Base-by-base conservation (phyloP, 192 early-diverging fungal genomes). In the Coemansia sp. region DNA sequence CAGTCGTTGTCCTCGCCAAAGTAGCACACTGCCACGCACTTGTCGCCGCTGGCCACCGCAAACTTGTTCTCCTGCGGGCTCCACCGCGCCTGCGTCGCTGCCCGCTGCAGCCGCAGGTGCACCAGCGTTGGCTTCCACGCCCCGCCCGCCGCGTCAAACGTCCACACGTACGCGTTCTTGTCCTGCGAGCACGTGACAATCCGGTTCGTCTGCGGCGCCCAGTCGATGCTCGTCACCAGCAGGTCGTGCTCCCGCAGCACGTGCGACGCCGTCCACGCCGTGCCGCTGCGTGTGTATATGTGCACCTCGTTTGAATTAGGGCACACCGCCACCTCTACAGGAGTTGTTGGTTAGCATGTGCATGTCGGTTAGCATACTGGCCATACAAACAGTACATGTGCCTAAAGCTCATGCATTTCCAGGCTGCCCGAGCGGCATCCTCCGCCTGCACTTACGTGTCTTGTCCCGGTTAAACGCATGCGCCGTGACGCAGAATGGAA, bases 101-200 rank as follows among this genome's bases (percentile, higher is more conserved):
- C 94, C 43, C 97, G 89, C 82, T 97, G 92, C 79, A 98, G 92
- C 48, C 95, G 92, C 58, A 98, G 80, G 27, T 95, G 85, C 18
- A 98, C 97, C 18, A 98, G 81, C 28, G 87, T 89, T 21, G 93
- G 94, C 64, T 91, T 91, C 97, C 97, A 99, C 14, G 66, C 62
- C 35, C 66, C 56, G 27, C 60, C 58, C 18, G 65, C 63, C 2
- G 63, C 56, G 56, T 95, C 92, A 22, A 87, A 74, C 25, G 83
- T 90, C 97, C 97, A 98, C 32, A 98, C 97, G 70, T 98, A 98
- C 21, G 95, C 95, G 66, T 98, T 98, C 58, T 95, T 86, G 81
- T 98, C 97, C 82, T 98, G 97, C 38, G 94, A 95, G 80, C 95
- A 95, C 30, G 94, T 92, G 11, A 98, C 97, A 33, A 98, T 91